Conservation (phyloP, 306 rosid species). For the Quercus engelmannii region DNA sequence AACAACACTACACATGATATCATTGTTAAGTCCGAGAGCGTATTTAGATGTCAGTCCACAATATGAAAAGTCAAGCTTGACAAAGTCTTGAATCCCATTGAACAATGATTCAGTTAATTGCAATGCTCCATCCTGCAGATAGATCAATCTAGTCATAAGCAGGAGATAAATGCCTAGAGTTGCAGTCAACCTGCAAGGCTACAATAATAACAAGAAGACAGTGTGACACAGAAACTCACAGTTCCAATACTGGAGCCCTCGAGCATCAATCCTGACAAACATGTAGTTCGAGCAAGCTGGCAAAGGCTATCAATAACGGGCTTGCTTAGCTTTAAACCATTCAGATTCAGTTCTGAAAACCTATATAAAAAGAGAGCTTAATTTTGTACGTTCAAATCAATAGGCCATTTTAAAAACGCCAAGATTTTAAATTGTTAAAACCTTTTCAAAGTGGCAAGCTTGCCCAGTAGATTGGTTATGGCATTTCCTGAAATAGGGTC, state of each 20-base stretch:
- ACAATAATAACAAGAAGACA: constrained; percentile 9
- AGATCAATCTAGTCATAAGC: constrained; percentile 20
- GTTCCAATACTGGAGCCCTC: constrained; percentile 78
- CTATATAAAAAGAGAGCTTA: constrained; percentile 27
- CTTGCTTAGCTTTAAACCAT: constrained; percentile 78
- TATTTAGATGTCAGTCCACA: constrained; percentile 61
- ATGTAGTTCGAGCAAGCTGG: constrained; percentile 52
- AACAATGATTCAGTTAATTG: constrained; percentile 55
- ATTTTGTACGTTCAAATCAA: constrained; percentile 9
- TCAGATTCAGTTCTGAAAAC: constrained; percentile 71
- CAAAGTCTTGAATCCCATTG: constrained; percentile 50
- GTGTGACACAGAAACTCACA: constrained; percentile 48
- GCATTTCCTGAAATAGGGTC: constrained; percentile 66
- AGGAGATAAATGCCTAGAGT: constrained; percentile 13
- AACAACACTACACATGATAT: constrained; percentile 41
- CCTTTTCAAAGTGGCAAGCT: constrained; percentile 80
- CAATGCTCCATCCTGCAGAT: constrained; percentile 65
- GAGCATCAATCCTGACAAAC: constrained; percentile 66
- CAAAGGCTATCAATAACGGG: constrained; percentile 72
- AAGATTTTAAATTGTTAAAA: constrained; percentile 22
- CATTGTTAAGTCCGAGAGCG: constrained; percentile 33
- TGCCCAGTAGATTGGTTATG: constrained; percentile 52
- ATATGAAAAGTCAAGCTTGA: constrained; percentile 73
- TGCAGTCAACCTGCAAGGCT: constrained; percentile 3
- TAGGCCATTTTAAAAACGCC: neutral